Conservation (phyloP, 805 yeast species). For the Limtongia smithiae region DNA sequence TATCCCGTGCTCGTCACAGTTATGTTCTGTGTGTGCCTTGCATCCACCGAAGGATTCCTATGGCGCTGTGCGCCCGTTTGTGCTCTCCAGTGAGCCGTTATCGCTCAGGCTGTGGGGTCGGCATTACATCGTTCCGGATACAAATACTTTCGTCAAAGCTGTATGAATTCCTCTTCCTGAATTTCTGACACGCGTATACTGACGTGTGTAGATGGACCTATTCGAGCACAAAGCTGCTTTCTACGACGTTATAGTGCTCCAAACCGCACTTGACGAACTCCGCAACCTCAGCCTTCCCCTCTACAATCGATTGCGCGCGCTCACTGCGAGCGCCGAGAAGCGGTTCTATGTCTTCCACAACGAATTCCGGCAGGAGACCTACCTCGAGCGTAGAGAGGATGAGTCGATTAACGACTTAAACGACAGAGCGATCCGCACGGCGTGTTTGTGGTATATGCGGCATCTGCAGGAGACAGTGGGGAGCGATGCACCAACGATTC, state of each 20-base stretch:
- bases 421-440: conserved; percentile 80
- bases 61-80: conserved; percentile 46
- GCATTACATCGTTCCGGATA: conserved; percentile 85
- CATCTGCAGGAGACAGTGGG: conserved; percentile 49
- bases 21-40: conserved; percentile 60
- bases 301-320: conserved; percentile 73
- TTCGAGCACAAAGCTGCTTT: conserved; percentile 74
- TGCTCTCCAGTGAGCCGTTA: conserved; percentile 62
- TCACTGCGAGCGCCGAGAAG: conserved; percentile 72
- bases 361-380: conserved; percentile 76
- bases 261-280: conserved; percentile 90
- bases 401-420: conserved; percentile 86
- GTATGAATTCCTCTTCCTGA: conserved; percentile 3
- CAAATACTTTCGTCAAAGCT: conserved; percentile 81
- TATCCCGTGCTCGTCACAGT: conserved; percentile 80
- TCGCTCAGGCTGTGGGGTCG: conserved; percentile 47
- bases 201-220: conserved; percentile 56
- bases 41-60: conserved; percentile 56
- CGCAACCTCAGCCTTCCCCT: conserved; percentile 82
- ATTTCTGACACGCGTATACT: neutral
- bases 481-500: conserved; percentile 33
- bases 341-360: conserved; percentile 89
- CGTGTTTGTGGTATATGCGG: conserved; percentile 63
- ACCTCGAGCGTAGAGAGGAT: conserved; percentile 53
- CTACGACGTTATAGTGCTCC: conserved; percentile 90